Evolutionary conservation across 495 filamentous ascomycete genomes (phyloP).

Genomic region (Penicillium parvum): DNA sequence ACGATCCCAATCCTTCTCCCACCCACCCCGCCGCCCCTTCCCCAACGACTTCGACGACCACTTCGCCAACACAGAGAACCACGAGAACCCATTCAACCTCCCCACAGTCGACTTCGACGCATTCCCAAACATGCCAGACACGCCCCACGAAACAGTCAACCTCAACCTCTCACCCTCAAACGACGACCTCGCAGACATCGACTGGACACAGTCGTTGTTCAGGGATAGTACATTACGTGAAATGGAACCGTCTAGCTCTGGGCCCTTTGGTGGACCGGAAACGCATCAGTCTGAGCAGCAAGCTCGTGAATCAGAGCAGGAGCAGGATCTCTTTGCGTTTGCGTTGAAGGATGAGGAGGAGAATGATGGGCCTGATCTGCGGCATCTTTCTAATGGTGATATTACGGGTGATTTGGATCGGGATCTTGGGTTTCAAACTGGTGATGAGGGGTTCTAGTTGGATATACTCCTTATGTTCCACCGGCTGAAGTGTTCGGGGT

Average conservation of each 20-base stretch:
- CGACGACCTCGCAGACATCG: slow-evolving; percentile 20
- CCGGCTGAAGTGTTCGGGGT: too few species aligned
- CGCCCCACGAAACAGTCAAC: slow-evolving; percentile 3
- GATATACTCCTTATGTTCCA: neutral
- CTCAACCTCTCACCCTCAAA: slow-evolving; percentile 11
- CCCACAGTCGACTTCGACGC: slow-evolving; percentile 27
- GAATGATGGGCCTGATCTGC: neutral
- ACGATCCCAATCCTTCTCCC: neutral
- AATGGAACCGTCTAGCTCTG: too few species aligned
- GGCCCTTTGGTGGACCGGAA: slow-evolving; percentile 3
- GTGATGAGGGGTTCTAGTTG: slow-evolving; percentile 36
- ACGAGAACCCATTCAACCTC: slow-evolving; percentile 20
- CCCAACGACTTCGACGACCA: slow-evolving; percentile 29
- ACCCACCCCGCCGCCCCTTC: slow-evolving; percentile 17
- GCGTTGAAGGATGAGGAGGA: slow-evolving; percentile 13
- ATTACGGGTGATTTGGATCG: slow-evolving; percentile 44
- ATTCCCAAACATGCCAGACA: slow-evolving; percentile 17
- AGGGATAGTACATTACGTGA: slow-evolving; percentile 17
- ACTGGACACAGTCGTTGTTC: slow-evolving; percentile 38
- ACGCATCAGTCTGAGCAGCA: neutral
- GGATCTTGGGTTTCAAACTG: slow-evolving; percentile 35
- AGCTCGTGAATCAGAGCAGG: too few species aligned
- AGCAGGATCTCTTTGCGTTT: slow-evolving; percentile 28
- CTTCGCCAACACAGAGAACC: slow-evolving; percentile 12
- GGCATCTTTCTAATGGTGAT: slow-evolving; percentile 15